A percentile compares a stretch with the other conserved stretches of the same genome.
These are phyloP conservation scores for Ramaria rubella DNA, from an alignment of 768 basidiomycete genomes.

Conservation along the genomic window DNA sequence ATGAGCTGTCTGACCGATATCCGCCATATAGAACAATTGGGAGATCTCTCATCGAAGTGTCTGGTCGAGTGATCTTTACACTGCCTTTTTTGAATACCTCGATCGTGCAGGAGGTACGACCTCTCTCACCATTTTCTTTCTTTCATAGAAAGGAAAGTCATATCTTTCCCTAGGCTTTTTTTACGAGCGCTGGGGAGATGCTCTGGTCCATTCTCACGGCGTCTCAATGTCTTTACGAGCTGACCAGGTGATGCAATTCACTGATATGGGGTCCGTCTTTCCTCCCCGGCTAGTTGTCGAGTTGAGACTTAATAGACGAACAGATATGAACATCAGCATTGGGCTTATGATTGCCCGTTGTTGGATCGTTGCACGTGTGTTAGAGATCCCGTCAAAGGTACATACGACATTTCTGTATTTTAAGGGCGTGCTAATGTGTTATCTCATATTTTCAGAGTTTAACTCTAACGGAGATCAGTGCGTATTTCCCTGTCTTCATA, in stretches of 20 bases:
- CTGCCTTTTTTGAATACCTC: constrained; percentile 30
- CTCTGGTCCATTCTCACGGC: constrained; percentile 32
- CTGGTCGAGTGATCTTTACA: constrained; percentile 31
- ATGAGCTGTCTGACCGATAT: background rate
- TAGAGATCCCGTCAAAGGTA: background rate
- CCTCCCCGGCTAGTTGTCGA: too few species aligned
- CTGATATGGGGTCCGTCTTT: constrained; percentile 2
- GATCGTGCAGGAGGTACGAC: constrained; percentile 25
- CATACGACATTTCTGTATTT: background rate
- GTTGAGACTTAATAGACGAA: background rate
- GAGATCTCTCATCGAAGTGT: constrained; percentile 33
- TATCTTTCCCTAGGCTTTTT: constrained; percentile 26
- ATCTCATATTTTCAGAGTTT: background rate
- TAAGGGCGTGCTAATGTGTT: background rate
- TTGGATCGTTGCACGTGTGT: constrained; percentile 7
- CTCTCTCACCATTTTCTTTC: background rate
- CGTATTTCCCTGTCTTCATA: background rate
- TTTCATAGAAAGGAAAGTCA: background rate
- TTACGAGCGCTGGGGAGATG: constrained; percentile 34
- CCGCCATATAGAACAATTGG: constrained; percentile 31
- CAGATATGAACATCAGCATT: constrained; percentile 6
- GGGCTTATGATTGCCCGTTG: constrained; percentile 2
- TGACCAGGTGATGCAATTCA: constrained; percentile 5
- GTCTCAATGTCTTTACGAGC: constrained; percentile 4
- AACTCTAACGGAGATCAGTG: background rate